phyloP scores from a whole-genome alignment of 2,329 filamentous ascomycete species.

The Apiospora koreana region DNA sequence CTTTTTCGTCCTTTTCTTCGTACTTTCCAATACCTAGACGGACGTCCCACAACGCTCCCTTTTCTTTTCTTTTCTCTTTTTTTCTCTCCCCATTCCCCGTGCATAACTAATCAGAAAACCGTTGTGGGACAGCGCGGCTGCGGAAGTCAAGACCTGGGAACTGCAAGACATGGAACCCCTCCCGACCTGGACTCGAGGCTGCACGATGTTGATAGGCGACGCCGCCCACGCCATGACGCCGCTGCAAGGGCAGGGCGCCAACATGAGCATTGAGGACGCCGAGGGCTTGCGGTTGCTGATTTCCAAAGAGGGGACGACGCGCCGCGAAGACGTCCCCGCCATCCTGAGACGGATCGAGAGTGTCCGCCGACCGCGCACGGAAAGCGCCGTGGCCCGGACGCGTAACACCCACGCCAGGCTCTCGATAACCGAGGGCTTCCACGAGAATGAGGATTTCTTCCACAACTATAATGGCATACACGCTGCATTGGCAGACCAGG shows the following conservation, averaged over 20 bases:
- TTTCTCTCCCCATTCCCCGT: no score
- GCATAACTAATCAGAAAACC: no score
- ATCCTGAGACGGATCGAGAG: neutral
- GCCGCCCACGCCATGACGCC: conserved; percentile 25
- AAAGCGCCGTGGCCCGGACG: neutral
- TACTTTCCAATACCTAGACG: no score
- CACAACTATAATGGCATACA: neutral
- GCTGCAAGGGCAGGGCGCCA: conserved; percentile 24
- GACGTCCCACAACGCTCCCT: no score
- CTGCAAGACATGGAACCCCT: conserved; percentile 23
- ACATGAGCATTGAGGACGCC: conserved; percentile 27
- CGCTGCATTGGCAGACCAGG: neutral
- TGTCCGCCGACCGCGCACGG: neutral
- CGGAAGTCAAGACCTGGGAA: conserved; percentile 22
- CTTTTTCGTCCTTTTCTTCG: no score
- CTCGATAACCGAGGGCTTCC: neutral
- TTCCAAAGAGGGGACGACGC: neutral
- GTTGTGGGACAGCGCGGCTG: neutral
- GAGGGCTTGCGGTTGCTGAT: conserved; percentile 19
- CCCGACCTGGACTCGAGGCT: conserved; percentile 13
- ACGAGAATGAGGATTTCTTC: neutral
- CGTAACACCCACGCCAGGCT: neutral
- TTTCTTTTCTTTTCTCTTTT: no score
- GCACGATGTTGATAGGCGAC: conserved; percentile 15
- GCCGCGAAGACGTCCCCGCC: conserved; percentile 5